Evolutionary conservation across 108 stramenopile genomes (phyloP), one percentile per base, ranked within the genome.

Genomic region (Cyclotella sp.): DNA sequence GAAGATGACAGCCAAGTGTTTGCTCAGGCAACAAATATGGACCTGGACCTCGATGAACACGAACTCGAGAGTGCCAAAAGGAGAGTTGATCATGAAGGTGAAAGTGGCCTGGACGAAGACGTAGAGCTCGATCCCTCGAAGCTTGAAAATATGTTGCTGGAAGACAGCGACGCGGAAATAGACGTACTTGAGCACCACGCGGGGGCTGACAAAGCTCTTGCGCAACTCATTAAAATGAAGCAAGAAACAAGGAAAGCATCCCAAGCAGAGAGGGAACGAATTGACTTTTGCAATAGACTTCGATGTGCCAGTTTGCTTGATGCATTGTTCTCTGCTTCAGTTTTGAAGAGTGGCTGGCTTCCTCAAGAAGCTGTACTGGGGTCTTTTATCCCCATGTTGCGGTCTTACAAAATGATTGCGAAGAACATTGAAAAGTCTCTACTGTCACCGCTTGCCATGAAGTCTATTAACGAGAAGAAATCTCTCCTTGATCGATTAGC

Each of bases 201-300:
- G 70, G 94, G 92, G 19, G 94, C 94, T 10, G 94, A 95, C 76
- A 85, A 84, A 46, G 94, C 94, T 3, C 81, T 95, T 18, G 94
- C 92, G 0, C 85, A 88, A 47, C 82, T 95, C 60, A 93, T 95
- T 68, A 91, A 91, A 68, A 42, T 93, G 75, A 91, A 88, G 43
- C 90, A 95, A 73, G 94, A 93, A 34, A 87, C 91, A 13, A 79
- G 90, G 30, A 95, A 95, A 77, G 92, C 90, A n/a, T 88, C 91
- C 3, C 78, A 83, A 59, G 61, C 83, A 44, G 91, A 90, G 22
- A 77, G 83, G 40, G 94, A 95, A 64, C 78, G 87, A 68, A 68
- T 88, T 28, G 94, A 89, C 28, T 43, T 90, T 14, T 62, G 84
- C 14, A 90, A 91, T 66, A 83, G 90, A 75, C 59, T 93, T n/a